These are phyloP conservation scores for Glutinoglossum americanum DNA, from an alignment of 495 filamentous ascomycete species.

Conservation along the genomic window DNA sequence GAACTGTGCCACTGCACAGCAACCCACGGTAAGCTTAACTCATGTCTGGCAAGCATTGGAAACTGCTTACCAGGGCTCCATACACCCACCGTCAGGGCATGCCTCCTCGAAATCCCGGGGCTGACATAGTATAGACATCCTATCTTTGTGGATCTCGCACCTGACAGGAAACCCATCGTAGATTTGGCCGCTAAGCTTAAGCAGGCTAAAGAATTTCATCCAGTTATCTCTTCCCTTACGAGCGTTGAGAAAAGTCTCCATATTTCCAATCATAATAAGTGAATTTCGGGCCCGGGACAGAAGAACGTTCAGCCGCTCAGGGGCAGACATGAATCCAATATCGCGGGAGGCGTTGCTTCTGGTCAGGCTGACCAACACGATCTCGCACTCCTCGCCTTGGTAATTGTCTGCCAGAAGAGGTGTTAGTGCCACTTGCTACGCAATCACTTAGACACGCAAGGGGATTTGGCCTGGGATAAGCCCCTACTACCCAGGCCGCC, in stretches of 20 bases:
- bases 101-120: slow-evolving; percentile 34
- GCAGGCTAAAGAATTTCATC: slow-evolving; percentile 32
- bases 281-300: slow-evolving; percentile 45
- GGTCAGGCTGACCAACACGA: slow-evolving; percentile 46
- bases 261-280: slow-evolving; percentile 53
- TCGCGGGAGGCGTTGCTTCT: slow-evolving; percentile 41
- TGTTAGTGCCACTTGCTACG: background rate
- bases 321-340: slow-evolving; percentile 54
- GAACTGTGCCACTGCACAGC: slow-evolving; percentile 24
- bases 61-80: slow-evolving; percentile 34
- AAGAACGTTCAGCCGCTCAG: slow-evolving; percentile 50
- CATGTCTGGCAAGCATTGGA: background rate
- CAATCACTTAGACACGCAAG: background rate
- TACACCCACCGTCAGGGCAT: slow-evolving; percentile 57
- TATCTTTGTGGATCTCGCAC: slow-evolving; percentile 43
- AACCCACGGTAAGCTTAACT: background rate
- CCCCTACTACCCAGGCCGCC: too few relatives aligned
- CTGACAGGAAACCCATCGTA: slow-evolving; percentile 50
- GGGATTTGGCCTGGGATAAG: background rate
- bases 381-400: slow-evolving; percentile 62
- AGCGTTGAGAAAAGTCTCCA: slow-evolving; percentile 39
- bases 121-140: slow-evolving; percentile 21
- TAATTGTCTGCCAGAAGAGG: slow-evolving; percentile 37
- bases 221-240: slow-evolving; percentile 38
- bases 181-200: slow-evolving; percentile 32